Conservation (phyloP, 768 basidiomycete genomes). For the Boletus sensibilis region DNA sequence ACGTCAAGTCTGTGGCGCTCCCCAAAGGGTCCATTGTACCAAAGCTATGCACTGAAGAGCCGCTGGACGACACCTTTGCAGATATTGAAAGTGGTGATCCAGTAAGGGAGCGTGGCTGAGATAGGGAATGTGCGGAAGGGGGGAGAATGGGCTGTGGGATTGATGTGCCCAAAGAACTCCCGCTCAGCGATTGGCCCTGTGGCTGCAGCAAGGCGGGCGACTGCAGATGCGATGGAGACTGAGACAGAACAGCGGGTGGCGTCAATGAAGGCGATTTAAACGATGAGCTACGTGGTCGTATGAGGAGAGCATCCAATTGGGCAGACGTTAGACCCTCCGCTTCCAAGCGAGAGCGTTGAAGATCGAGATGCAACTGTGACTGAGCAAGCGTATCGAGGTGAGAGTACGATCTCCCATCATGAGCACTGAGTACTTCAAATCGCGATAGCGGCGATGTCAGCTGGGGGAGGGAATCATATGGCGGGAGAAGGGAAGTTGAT, state of each 20-base stretch:
- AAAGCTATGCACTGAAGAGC: constrained; percentile 21
- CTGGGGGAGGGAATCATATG: constrained; percentile 26
- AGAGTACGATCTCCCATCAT: constrained; percentile 22
- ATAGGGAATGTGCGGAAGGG: constrained; percentile 23
- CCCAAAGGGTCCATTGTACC: constrained; percentile 10
- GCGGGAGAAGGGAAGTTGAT: constrained; percentile 12
- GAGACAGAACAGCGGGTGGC: constrained; percentile 13
- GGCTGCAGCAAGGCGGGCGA: constrained; percentile 18
- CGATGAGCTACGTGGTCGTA: constrained; percentile 23
- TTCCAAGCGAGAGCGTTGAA: constrained; percentile 29
- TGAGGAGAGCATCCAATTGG: constrained; percentile 30
- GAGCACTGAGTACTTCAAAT: constrained; percentile 23
- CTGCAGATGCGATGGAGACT: constrained; percentile 23
- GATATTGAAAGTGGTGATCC: constrained; percentile 29
- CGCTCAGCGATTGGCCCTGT: constrained; percentile 17
- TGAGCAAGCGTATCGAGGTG: constrained; percentile 25
- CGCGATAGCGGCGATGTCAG: constrained; percentile 24
- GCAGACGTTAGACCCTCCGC: constrained; percentile 24
- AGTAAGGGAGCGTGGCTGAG: constrained; percentile 29
- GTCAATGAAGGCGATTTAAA: constrained; percentile 27
- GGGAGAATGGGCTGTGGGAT: constrained; percentile 23
- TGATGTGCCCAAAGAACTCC: constrained; percentile 15
- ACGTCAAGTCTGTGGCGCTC: constrained; percentile 20
- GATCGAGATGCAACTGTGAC: constrained; percentile 25
- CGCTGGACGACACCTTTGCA: constrained; percentile 22